A percentile compares a stretch with the other conserved stretches of the same genome.
These are phyloP conservation scores for Tuber borchii DNA, from an alignment of 495 filamentous ascomycete genomes.

Conservation along the genomic window DNA sequence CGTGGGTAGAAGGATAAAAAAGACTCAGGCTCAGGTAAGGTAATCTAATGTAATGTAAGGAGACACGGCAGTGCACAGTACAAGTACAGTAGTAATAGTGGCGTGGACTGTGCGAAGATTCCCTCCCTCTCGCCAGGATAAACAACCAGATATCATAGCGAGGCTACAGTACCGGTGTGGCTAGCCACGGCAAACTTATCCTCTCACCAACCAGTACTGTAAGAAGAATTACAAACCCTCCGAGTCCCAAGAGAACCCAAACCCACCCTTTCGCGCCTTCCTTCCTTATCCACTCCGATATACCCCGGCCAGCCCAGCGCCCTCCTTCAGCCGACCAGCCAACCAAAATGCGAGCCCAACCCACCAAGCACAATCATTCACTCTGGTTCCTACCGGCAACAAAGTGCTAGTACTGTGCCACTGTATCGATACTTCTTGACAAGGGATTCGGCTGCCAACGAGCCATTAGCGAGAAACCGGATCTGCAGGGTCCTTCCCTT, in stretches of 20 bases:
- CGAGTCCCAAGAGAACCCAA: background rate
- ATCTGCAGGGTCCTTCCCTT: conserved; percentile 1
- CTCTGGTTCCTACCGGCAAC: background rate
- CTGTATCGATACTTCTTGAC: background rate
- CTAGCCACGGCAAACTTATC: background rate
- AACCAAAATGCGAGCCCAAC: background rate
- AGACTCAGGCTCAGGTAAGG: background rate
- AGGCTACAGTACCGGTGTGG: background rate
- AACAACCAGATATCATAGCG: too few species aligned
- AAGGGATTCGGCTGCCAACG: background rate
- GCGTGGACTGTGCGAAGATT: too few species aligned
- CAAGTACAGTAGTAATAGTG: too few species aligned
- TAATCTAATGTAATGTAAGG: background rate
- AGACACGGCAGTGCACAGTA: too few species aligned
- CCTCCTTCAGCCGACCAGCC: background rate
- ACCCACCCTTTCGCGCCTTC: background rate
- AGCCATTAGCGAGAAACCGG: background rate
- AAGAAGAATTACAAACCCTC: background rate
- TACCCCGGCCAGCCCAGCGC: background rate
- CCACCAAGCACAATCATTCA: background rate
- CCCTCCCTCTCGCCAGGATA: too few species aligned
- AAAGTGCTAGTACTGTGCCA: background rate
- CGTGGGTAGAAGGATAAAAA: background rate
- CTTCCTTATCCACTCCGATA: background rate
- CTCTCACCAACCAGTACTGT: background rate